phyloP scores from a whole-genome alignment of 225 moss, liverwort and hornwort species.

The Neckera pumila region DNA sequence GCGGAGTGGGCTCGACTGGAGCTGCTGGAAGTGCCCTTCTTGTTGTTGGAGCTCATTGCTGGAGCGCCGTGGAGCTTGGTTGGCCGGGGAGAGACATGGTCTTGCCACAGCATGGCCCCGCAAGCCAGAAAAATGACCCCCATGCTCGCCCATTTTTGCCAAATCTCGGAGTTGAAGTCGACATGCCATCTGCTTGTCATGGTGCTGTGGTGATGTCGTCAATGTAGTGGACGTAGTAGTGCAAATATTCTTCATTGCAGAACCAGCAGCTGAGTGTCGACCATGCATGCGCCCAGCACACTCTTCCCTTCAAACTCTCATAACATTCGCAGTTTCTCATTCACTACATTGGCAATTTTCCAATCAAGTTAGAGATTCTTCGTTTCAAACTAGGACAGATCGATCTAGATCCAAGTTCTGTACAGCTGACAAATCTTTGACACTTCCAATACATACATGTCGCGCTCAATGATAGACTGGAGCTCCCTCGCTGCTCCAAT shows the following conservation, averaged over 20 bases:
- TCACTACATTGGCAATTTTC: neutral
- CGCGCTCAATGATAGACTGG: neutral
- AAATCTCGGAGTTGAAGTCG: constrained; percentile 28
- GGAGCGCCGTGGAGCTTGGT: neutral
- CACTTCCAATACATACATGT: neutral
- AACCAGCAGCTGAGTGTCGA: constrained; percentile 6
- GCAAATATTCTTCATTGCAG: constrained; percentile 26
- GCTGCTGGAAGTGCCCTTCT: neutral
- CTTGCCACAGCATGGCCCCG: constrained; percentile 46
- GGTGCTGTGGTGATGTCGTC: neutral
- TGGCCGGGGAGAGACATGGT: constrained; percentile 9
- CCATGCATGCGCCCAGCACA: neutral
- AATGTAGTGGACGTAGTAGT: neutral
- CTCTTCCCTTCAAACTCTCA: neutral
- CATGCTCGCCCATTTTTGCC: constrained; percentile 50
- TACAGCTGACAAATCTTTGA: neutral
- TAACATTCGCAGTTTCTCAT: neutral
- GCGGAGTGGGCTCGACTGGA: neutral
- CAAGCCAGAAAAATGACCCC: constrained; percentile 38
- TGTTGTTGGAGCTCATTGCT: neutral
- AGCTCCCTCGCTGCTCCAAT: neutral
- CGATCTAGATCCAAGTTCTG: neutral
- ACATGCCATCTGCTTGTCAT: constrained; percentile 10
- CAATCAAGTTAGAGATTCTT: neutral
- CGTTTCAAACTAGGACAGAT: neutral